Evolutionary conservation across 192 early-diverging fungal genomes (phyloP).

Genomic region (Oehlia diaphana): DNA sequence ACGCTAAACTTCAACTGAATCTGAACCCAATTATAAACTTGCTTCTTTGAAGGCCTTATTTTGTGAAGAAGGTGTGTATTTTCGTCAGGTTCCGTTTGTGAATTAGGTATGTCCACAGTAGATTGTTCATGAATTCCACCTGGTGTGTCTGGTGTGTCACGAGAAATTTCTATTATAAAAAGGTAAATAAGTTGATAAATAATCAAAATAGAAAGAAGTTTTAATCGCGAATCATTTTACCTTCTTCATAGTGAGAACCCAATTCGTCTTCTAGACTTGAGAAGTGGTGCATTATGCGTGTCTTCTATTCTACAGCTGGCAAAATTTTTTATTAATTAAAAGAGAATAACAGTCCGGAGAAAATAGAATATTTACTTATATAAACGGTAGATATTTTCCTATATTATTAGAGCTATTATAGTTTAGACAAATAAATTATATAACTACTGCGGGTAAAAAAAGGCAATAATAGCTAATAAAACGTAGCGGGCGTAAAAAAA

Average conservation of each 20-base stretch:
- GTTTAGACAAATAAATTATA: too few species aligned
- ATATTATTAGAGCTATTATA: too few species aligned
- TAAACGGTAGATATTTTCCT: too few species aligned
- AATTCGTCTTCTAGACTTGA: conserved; percentile 19
- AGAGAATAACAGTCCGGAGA: too few species aligned
- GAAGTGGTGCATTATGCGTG: conserved; percentile 4
- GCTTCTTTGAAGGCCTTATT: conserved; percentile 26
- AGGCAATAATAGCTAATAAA: too few species aligned
- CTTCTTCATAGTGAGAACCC: conserved; percentile 13
- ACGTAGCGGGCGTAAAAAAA: too few species aligned
- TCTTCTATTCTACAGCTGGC: neutral
- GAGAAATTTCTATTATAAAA: neutral
- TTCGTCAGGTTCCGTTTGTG: conserved; percentile 27
- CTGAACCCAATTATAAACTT: conserved; percentile 42
- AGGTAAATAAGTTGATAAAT: neutral
- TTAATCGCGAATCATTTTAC: neutral
- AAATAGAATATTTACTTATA: too few species aligned
- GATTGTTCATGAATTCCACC: neutral
- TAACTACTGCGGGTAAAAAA: too few species aligned
- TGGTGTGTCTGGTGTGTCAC: neutral
- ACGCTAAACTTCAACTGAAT: conserved; percentile 46
- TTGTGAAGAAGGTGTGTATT: conserved; percentile 35
- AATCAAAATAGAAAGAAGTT: neutral
- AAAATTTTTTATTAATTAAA: too few species aligned
- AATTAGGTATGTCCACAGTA: neutral